Evolutionary conservation across 2,329 filamentous ascomycete species (phyloP).

Genomic region (Gaeumannomyces sp.): DNA sequence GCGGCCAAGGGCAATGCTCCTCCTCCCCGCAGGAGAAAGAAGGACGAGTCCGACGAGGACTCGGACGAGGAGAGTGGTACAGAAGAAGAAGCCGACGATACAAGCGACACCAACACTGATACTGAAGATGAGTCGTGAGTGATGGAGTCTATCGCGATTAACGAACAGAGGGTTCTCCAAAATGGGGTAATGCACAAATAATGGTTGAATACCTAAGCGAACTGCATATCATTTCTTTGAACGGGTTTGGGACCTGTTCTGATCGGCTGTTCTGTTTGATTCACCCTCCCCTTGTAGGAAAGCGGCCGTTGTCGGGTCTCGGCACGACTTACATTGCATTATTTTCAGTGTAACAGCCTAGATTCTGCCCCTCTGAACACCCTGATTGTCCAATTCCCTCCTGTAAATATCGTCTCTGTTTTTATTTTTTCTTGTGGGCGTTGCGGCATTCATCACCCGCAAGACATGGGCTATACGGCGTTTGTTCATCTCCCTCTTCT

Average conservation of each 20-base stretch:
- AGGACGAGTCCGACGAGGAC: constrained; percentile 47
- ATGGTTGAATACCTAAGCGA: background rate
- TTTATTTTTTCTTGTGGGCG: background rate
- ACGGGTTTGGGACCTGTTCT: background rate
- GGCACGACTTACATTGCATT: background rate
- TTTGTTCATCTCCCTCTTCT: background rate
- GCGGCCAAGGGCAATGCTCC: constrained; percentile 69
- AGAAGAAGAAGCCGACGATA: constrained; percentile 63
- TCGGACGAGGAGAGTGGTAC: constrained; percentile 79
- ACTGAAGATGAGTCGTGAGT: constrained; percentile 49
- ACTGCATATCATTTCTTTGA: background rate
- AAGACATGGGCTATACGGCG: constrained; percentile 2
- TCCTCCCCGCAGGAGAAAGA: constrained; percentile 35
- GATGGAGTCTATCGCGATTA: background rate
- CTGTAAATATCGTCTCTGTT: background rate
- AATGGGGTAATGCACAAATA: background rate
- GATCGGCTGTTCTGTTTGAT: background rate
- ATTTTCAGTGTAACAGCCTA: background rate
- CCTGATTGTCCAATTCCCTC: background rate
- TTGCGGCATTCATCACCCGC: background rate
- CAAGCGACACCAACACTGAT: constrained; percentile 62
- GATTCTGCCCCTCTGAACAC: background rate
- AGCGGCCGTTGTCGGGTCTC: background rate
- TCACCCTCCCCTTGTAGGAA: background rate
- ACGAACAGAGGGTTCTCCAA: background rate